A percentile compares a stretch with the other conserved stretches of the same genome.
These are phyloP conservation scores for Ophiosphaerella herpotricha DNA, from an alignment of 2,329 filamentous ascomycete species.

Conservation along the genomic window DNA sequence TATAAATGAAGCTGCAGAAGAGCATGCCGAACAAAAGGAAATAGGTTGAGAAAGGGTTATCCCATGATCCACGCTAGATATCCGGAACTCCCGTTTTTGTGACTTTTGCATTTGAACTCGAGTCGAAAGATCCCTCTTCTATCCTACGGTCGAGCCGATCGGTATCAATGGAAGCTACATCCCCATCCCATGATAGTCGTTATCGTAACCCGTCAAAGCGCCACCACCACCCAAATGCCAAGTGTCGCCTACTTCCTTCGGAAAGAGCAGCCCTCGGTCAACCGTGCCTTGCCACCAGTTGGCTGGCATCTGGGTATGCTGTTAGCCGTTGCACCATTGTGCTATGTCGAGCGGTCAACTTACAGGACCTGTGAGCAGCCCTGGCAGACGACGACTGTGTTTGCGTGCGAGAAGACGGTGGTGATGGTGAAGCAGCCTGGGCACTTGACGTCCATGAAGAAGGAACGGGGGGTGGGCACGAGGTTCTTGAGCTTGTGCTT, in stretches of 20 bases:
- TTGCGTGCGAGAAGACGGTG: slow-evolving; percentile 99
- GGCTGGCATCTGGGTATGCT: slow-evolving; percentile 73
- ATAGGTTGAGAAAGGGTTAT: slow-evolving; percentile 45
- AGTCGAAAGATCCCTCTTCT: slow-evolving; percentile 52
- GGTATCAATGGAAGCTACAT: slow-evolving; percentile 48
- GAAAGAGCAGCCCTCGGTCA: slow-evolving; percentile 99
- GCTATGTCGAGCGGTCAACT: slow-evolving; percentile 20
- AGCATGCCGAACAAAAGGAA: slow-evolving; percentile 47
- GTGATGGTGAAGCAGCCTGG: slow-evolving; percentile 99
- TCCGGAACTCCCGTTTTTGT: slow-evolving; percentile 50
- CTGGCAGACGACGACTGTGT: slow-evolving; percentile 99
- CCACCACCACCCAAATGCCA: slow-evolving; percentile 32
- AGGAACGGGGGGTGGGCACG: slow-evolving; percentile 94
- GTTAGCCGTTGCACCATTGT: slow-evolving; percentile 28
- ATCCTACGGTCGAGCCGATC: slow-evolving; percentile 50
- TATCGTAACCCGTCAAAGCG: slow-evolving; percentile 44
- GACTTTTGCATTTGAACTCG: slow-evolving; percentile 47
- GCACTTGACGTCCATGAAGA: slow-evolving; percentile 99
- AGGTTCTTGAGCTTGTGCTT: slow-evolving; percentile 99
- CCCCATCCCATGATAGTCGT: slow-evolving; percentile 45
- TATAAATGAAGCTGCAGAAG: slow-evolving; percentile 47
- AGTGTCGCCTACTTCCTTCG: slow-evolving; percentile 88
- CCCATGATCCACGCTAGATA: slow-evolving; percentile 50
- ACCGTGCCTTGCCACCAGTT: slow-evolving; percentile 97
- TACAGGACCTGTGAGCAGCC: slow-evolving; percentile 96